Evolutionary conservation across 768 basidiomycete species (phyloP), one percentile per base, ranked within the genome.

Genomic region (Tulasnella calospora): DNA sequence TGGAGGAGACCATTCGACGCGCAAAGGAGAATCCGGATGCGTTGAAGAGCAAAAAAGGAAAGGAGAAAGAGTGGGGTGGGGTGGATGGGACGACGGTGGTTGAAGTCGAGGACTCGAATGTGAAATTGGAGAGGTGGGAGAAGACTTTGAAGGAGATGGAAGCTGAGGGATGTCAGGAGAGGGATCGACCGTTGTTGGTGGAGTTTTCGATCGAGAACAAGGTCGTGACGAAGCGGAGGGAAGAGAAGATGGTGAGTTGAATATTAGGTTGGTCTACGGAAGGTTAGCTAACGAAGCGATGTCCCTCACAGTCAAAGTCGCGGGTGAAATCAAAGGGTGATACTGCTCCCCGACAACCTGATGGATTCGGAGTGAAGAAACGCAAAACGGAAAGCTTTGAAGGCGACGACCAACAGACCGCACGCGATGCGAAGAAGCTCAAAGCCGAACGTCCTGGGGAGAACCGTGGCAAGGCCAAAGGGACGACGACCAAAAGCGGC

Each of bases 121-220:
- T 85, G 21, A 85, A 90, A 81, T 83, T 90, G 70, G 89, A 90
- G 82, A 88, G 89, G 81, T 84, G 92, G 80, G 90, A 90, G 81
- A 87, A 87, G 35, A 90, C 91, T 82, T 83, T 89, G 69, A 85
- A 85, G 79, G 83, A 84, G 71, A 72, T 82, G 30, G 76, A 82
- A 40, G 79, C 71, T 72, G 83, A 83, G 73, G 82, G 82, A 21
- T 81, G 80, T 73, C 73, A 82, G 21, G 75, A 80, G 57, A 80
- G 79, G 38, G 88, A 88, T 21, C 85, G 85, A 81, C 87, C 89
- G 6, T 84, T 98, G 79, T 92, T 97, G 81, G 90, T 95, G n/a
- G 96, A 99, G 85, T 98, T 98, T 84, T 96, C 95, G 55, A 95
- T 98, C 73, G 96, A 98, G 86, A 98, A 98, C 82, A 86, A 94